Base-by-base conservation (phyloP, 2,329 filamentous ascomycete genomes). In the Coleophoma crateriformis region DNA sequence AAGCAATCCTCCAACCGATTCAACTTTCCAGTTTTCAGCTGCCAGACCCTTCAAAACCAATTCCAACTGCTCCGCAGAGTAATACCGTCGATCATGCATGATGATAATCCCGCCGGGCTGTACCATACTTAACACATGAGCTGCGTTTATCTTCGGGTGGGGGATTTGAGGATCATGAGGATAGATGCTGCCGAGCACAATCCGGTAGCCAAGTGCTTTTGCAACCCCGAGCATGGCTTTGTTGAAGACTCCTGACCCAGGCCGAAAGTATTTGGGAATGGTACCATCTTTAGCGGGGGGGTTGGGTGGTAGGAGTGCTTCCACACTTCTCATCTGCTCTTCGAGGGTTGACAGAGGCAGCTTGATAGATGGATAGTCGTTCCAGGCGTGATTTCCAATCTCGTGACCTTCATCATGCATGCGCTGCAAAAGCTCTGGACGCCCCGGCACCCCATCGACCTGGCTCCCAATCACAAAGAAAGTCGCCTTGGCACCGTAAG, bases 391-490 rank as follows among this genome's bases (percentile, higher is more conserved):
- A 68, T 96, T 96, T 20, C 80, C 90, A 3, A 96, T 73, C 71
- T 90, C 87, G 65, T 87, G 80, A 19, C 83, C 84, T 45, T 69
- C 71, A 35, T 71, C 70, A n/a, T 88, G 72, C 1, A 87, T 70
- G 37, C 78, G 71, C 40, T 74, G 68, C 33, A 90, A 71, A 3
- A 76, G 67, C 6, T 71, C 69, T 61, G 84, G 76, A 3, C 71
- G 67, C 2, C 77, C 79, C 0, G 72, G 41, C 7, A 27, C 19
- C 19, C 35, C 35, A 3, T 44, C 58, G 10, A 89, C 82, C 69
- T 96, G 90, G 3, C 77, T 78, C 8, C 90, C 90, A 59, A 96
- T 95, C 33, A 95, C 77, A 67, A 96, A 96, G 66, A 95, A 94
- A 0, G 90, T 96, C 0, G 90, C 90, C 17, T 75, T 80, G 13